Evolutionary conservation across 495 filamentous ascomycete genomes (phyloP).

Genomic region (Paragyromitra xinjiangensis): DNA sequence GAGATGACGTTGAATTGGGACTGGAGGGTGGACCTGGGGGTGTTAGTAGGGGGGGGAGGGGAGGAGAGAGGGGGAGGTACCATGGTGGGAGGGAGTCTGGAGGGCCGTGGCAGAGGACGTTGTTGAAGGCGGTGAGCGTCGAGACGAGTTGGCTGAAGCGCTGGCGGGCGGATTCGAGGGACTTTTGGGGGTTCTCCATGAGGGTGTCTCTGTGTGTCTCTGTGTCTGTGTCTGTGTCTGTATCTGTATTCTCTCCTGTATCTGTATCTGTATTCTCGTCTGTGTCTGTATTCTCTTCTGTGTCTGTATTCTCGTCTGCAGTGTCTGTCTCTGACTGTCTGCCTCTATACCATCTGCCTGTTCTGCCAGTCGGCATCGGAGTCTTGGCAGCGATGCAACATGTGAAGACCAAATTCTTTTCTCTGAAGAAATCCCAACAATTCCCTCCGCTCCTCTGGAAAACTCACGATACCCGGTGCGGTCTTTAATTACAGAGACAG

Average conservation of each 20-base stretch:
- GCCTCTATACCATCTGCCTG: too few species aligned
- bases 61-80: conserved; percentile 57
- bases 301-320: neutral
- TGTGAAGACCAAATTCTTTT: too few species aligned
- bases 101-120: conserved; percentile 62
- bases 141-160: conserved; percentile 68
- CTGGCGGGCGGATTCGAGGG: conserved; percentile 70
- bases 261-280: neutral
- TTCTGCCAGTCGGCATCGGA: too few species aligned
- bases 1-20: conserved; percentile 49
- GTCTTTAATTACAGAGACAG: neutral
- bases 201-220: neutral
- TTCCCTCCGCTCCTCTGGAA: neutral
- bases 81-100: conserved; percentile 69
- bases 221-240: neutral
- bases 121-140: conserved; percentile 66
- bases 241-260: neutral
- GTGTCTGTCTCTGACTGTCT: too few species aligned
- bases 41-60: conserved; percentile 3
- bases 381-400: too few species aligned
- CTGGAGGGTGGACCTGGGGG: conserved; percentile 48
- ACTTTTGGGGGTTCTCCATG: conserved; percentile 60
- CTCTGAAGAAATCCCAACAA: neutral
- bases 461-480: neutral
- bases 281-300: neutral